Conservation (phyloP, 441 rosid genomes). For the Geranium incanum region DNA sequence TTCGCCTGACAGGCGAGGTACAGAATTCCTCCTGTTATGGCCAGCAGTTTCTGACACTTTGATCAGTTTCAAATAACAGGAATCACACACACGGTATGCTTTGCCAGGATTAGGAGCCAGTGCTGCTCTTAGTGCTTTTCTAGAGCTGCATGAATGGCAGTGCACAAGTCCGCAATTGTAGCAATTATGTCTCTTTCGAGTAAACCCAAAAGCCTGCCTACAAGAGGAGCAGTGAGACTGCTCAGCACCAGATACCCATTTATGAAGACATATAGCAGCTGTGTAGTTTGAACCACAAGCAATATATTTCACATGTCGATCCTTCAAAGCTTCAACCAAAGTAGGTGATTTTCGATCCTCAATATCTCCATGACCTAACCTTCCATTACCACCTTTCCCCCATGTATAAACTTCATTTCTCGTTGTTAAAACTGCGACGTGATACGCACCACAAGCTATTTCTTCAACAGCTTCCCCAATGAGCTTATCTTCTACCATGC, state of each 20-base stretch:
- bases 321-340: constrained; percentile 77
- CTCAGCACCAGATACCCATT: constrained; percentile 87
- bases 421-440: constrained; percentile 83
- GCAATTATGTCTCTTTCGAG: constrained; percentile 91
- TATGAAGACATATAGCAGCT: constrained; percentile 88
- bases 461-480: constrained; percentile 76
- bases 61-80: constrained; percentile 72
- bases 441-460: constrained; percentile 92
- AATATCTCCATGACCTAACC: constrained; percentile 86
- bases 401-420: constrained; percentile 89
- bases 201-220: constrained; percentile 76
- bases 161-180: constrained; percentile 88
- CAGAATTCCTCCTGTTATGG: constrained; percentile 45
- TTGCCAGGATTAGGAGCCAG: constrained; percentile 82
- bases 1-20: constrained; percentile 92
- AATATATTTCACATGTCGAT: constrained; percentile 88
- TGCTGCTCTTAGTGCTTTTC: constrained; percentile 78
- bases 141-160: constrained; percentile 90
- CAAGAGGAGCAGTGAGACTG: constrained; percentile 98
- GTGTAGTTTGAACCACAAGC: constrained; percentile 84
- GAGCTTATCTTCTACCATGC: constrained; percentile 79
- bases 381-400: constrained; percentile 98
- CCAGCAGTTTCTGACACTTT: constrained; percentile 62
- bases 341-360: constrained; percentile 80
- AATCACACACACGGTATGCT: constrained; percentile 85